A percentile compares a stretch with the other conserved stretches of the same genome.
Evolutionary conservation across 2,329 filamentous ascomycete genomes (phyloP).

Genomic region (Botrytis porri): DNA sequence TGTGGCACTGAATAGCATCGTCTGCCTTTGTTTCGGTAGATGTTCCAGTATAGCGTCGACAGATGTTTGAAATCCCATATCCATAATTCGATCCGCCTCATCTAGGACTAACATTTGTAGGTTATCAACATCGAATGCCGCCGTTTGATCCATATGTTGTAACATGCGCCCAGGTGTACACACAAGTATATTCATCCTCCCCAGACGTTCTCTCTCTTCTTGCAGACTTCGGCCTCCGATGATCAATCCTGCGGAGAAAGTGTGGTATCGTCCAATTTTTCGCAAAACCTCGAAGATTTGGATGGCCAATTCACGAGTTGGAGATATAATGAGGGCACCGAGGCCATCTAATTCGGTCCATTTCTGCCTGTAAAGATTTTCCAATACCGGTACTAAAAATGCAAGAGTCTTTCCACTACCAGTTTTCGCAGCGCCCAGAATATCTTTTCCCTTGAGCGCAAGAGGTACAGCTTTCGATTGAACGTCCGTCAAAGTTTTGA

Average conservation of each 20-base stretch:
- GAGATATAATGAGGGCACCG: slow-evolving; percentile 88
- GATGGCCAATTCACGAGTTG: slow-evolving; percentile 90
- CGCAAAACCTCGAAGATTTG: slow-evolving; percentile 95
- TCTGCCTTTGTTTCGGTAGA: slow-evolving; percentile 80
- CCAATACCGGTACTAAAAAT: slow-evolving; percentile 86
- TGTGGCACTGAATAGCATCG: slow-evolving; percentile 91
- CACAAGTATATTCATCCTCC: slow-evolving; percentile 94
- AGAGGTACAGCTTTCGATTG: slow-evolving; percentile 86
- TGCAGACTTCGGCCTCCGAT: slow-evolving; percentile 90
- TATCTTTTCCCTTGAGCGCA: slow-evolving; percentile 80
- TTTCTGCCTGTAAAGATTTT: slow-evolving; percentile 84
- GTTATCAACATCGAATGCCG: slow-evolving; percentile 84
- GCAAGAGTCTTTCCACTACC: slow-evolving; percentile 94
- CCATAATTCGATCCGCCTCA: slow-evolving; percentile 94
- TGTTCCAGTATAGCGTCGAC: slow-evolving; percentile 94
- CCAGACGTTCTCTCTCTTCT: slow-evolving; percentile 79
- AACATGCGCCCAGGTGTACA: slow-evolving; percentile 93
- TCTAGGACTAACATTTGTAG: slow-evolving; percentile 91
- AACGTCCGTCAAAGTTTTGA: slow-evolving; percentile 85
- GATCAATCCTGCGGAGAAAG: slow-evolving; percentile 87
- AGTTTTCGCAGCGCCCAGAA: slow-evolving; percentile 92
- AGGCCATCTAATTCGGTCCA: slow-evolving; percentile 91
- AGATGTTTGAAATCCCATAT: slow-evolving; percentile 91
- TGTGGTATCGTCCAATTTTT: slow-evolving; percentile 84
- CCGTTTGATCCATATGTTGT: slow-evolving; percentile 93